Base-by-base conservation (phyloP, 768 basidiomycete species). In the Candolleomyces eurysporus region DNA sequence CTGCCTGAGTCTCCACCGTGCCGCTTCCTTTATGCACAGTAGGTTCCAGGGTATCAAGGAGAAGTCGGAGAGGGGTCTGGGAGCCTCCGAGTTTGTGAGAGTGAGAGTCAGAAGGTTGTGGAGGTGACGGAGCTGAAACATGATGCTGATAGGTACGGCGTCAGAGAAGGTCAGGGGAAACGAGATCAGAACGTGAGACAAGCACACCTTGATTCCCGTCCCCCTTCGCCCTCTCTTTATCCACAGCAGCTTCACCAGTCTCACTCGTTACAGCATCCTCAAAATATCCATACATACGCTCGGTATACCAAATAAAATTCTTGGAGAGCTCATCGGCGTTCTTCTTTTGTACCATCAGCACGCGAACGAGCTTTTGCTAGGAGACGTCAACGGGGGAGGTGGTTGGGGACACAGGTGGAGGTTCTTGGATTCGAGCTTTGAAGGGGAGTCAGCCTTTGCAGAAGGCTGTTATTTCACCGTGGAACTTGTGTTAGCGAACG, bases 241-340 rank as follows among this genome's bases (percentile, higher is more conserved):
- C 82, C n/a, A 84, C 78, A n/a, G 84, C 51, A 2, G 60, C 65
- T 13, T 73, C 59, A 74, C 65, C 36, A 60, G 66, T 64, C 9
- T 70, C 77, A 46, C 79, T 67, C 57, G 32, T 5, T 10, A 30
- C 52, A 17, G 22, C 31, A 39, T 56, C 54, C 16, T 56, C 36
- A 72, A 8, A 5, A 16, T 40, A 0, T 72, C 68, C 0, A 60
- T 64, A 13, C 78, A 79, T 19, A 88, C 76, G 43, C 83, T 82
- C 77, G 1, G 91, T 92, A 62, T 88, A 83, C 90, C 89, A 95
- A 43, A 96, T 74, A 66, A 96, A 96, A 67, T 91, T 89, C 74
- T 98, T 96, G 72, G 97, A 81, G 45, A 98, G 82, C 76, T 98
- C 94, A 66, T 96, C 95, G 22, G 79, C 76, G 65, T 97, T 97